phyloP scores from a whole-genome alignment of 2,329 filamentous ascomycete species.

The Phaeosphaeriaceae sp. region DNA sequence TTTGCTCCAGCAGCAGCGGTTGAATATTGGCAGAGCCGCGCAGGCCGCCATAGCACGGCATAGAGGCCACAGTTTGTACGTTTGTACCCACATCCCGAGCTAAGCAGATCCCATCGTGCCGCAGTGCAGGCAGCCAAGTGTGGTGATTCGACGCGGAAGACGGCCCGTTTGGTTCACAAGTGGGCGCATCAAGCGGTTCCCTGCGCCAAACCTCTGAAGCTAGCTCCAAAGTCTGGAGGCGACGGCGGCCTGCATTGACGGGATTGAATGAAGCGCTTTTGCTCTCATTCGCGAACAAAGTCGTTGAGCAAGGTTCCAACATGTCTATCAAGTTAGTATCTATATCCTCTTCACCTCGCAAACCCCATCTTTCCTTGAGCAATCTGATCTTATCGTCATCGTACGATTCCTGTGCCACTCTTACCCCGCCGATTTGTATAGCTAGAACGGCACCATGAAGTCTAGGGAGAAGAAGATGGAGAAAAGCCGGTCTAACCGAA shows the following conservation, averaged over 20 bases:
- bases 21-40: constrained; percentile 17
- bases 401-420: constrained; percentile 8
- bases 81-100: constrained; percentile 25
- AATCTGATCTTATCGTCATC: constrained; percentile 5
- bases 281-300: constrained; percentile 28
- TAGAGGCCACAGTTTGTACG: constrained; percentile 15
- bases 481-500: constrained; percentile 36
- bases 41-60: constrained; percentile 22
- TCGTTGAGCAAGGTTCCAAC: constrained; percentile 20
- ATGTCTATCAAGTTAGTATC: constrained; percentile 52
- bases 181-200: constrained; percentile 28
- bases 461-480: constrained; percentile 30
- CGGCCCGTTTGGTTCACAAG: constrained; percentile 24
- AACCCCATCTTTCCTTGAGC: neutral
- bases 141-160: constrained; percentile 27
- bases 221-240: constrained; percentile 1
- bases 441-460: constrained; percentile 8
- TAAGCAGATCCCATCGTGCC: constrained; percentile 26
- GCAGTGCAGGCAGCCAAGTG: constrained; percentile 17
- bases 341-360: neutral
- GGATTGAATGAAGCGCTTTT: constrained; percentile 26
- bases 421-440: constrained; percentile 12
- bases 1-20: too few species aligned
- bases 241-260: constrained; percentile 30
- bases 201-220: constrained; percentile 17